A percentile compares a stretch with the other conserved stretches of the same genome.
Conservation (phyloP, 1,284 basidiomycete species). For the Austroboletus niveus region DNA sequence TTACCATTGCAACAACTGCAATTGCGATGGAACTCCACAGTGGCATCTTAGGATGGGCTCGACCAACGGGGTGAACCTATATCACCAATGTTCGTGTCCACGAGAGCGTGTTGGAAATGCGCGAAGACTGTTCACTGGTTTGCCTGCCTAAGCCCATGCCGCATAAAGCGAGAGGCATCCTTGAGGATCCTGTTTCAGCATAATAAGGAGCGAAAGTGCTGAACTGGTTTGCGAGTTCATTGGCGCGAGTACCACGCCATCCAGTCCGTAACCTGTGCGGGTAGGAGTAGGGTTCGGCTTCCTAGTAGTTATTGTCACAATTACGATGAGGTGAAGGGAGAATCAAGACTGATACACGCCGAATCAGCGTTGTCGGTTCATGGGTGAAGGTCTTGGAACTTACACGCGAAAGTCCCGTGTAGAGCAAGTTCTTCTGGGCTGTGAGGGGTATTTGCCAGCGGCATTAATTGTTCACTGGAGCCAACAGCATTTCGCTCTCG, state of each 20-base stretch:
- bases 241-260: too few species aligned
- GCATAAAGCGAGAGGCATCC: too few species aligned
- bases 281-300: neutral
- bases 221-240: too few species aligned
- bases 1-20: too few species aligned
- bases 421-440: neutral
- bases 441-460: constrained; percentile 15
- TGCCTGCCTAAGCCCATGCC: too few species aligned
- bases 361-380: neutral
- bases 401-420: constrained; percentile 1
- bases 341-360: neutral
- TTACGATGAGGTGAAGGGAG: neutral
- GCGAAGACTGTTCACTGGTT: too few species aligned
- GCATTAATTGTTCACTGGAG: constrained; percentile 11
- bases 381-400: neutral
- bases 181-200: too few species aligned
- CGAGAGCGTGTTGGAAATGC: too few species aligned
- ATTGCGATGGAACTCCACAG: neutral
- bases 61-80: too few species aligned
- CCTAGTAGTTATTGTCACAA: neutral
- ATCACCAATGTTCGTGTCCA: too few species aligned
- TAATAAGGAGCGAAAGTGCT: too few species aligned
- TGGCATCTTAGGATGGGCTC: neutral
- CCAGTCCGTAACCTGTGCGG: neutral
- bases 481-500: constrained; percentile 26